These are phyloP conservation scores for Scenedesmus sp. DNA, from an alignment of 163 green algal genomes.

Conservation along the genomic window DNA sequence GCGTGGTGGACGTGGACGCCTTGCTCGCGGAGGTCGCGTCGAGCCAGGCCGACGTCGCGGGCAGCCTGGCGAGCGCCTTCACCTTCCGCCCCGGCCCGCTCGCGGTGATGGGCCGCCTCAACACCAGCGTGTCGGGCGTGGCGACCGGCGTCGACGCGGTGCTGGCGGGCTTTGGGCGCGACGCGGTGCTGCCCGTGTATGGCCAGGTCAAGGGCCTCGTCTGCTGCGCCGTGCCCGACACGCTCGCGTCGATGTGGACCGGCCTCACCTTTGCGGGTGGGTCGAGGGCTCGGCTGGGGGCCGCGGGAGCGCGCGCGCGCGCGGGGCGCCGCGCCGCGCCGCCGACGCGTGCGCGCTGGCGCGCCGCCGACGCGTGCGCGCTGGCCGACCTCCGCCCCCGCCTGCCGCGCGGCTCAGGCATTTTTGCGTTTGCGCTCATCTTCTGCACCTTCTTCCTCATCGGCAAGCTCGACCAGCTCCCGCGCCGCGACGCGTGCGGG, in stretches of 20 bases:
- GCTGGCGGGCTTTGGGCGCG: neutral
- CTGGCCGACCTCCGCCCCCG: too few species aligned
- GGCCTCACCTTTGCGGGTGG: slow-evolving; percentile 39
- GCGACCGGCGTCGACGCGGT: neutral
- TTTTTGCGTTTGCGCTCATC: slow-evolving; percentile 43
- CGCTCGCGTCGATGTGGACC: slow-evolving; percentile 34
- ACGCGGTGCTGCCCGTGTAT: slow-evolving; percentile 29
- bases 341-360: too few species aligned
- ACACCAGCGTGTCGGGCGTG: slow-evolving; percentile 20
- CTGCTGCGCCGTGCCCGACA: slow-evolving; percentile 40
- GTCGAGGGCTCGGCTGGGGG: too few species aligned
- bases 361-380: too few species aligned
- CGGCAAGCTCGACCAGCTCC: slow-evolving; percentile 30
- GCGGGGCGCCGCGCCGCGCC: too few species aligned
- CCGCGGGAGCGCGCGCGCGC: too few species aligned
- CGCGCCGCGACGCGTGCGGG: slow-evolving; percentile 40
- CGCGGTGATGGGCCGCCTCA: slow-evolving; percentile 27
- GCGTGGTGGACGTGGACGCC: slow-evolving; percentile 46
- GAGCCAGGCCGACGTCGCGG: slow-evolving; percentile 4
- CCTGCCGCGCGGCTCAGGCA: too few species aligned
- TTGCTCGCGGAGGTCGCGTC: slow-evolving; percentile 68
- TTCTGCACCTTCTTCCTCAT: slow-evolving; percentile 42
- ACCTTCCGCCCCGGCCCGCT: slow-evolving; percentile 21
- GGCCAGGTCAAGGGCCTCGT: slow-evolving; percentile 33
- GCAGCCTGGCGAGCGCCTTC: slow-evolving; percentile 6